Percentiles rank a stretch among this genome's conserved stretches.
phyloP scores from a whole-genome alignment of 768 basidiomycete genomes.

The Gloeophyllum trabeum region DNA sequence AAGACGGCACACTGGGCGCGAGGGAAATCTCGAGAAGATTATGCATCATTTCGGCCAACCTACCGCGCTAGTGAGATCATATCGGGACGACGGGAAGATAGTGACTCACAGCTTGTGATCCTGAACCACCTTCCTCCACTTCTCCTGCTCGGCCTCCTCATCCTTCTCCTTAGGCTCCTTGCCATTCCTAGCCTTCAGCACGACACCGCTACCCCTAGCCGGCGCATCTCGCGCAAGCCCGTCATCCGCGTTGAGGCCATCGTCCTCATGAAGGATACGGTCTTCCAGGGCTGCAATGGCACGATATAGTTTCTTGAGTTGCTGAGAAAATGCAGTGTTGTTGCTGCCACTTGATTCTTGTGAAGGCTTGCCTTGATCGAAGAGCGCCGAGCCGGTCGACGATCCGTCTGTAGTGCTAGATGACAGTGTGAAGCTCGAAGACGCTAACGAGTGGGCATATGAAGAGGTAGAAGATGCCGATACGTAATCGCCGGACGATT shows the following conservation, averaged over 20 bases:
- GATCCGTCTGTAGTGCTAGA: constrained; percentile 67
- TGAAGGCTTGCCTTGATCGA: constrained; percentile 49
- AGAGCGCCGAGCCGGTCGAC: constrained; percentile 59
- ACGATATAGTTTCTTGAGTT: constrained; percentile 79
- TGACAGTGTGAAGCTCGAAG: constrained; percentile 62
- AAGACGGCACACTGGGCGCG: constrained; percentile 80
- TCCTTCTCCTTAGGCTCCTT: constrained; percentile 20
- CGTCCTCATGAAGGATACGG: constrained; percentile 54
- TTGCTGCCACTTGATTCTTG: constrained; percentile 26
- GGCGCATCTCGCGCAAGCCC: constrained; percentile 3
- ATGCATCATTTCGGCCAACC: constrained; percentile 85
- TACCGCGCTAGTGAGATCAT: constrained; percentile 21
- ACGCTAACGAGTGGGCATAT: constrained; percentile 56
- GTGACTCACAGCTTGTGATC: constrained; percentile 78
- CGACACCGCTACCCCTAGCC: neutral
- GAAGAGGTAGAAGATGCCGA: constrained; percentile 71
- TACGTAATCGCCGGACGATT: constrained; percentile 57
- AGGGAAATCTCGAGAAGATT: constrained; percentile 78
- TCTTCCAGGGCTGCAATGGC: constrained; percentile 71
- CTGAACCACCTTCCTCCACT: constrained; percentile 57
- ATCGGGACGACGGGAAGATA: constrained; percentile 4
- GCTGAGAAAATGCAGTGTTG: constrained; percentile 57
- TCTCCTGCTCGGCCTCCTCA: constrained; percentile 44
- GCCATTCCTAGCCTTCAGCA: constrained; percentile 20
- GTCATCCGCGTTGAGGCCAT: constrained; percentile 34